Evolutionary conservation across 352 stramenopile genomes (phyloP).

Genomic region (Globisporangium splendens): DNA sequence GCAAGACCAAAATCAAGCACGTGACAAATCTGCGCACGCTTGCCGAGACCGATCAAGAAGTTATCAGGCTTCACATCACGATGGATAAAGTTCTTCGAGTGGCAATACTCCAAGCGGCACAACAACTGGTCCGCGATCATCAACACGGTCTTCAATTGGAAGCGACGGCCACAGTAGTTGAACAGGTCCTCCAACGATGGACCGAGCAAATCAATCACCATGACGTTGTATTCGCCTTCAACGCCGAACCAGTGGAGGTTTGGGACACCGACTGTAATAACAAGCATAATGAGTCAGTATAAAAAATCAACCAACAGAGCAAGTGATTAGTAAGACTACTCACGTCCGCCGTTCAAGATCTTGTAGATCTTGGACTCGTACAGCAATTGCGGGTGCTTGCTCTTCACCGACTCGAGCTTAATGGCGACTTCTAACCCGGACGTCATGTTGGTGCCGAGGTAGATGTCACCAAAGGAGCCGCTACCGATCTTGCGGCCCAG

Average conservation of each 20-base stretch:
- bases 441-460: constrained; percentile 99
- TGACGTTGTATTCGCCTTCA: constrained; percentile 99
- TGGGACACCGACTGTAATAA: constrained; percentile 92
- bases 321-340: constrained; percentile 28
- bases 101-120: constrained; percentile 83
- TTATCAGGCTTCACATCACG: constrained; percentile 90
- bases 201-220: constrained; percentile 99
- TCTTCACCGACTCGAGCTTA: constrained; percentile 98
- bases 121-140: constrained; percentile 91
- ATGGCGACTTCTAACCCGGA: constrained; percentile 97
- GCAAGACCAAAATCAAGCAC: constrained; percentile 89
- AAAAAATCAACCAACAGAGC: not conserved
- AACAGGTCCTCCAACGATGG: constrained; percentile 91
- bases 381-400: constrained; percentile 97
- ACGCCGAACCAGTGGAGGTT: constrained; percentile 99
- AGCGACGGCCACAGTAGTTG: constrained; percentile 86
- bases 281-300: not conserved
- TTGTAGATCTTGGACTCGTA: constrained; percentile 99
- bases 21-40: constrained; percentile 83
- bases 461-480: constrained; percentile 99
- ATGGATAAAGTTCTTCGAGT: constrained; percentile 90
- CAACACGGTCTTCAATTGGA: constrained; percentile 95
- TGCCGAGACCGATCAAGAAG: constrained; percentile 87
- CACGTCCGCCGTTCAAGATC: constrained; percentile 98
- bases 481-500: constrained; percentile 98